Base-by-base conservation (phyloP, 331 rosid species). In the Malus hybrid region DNA sequence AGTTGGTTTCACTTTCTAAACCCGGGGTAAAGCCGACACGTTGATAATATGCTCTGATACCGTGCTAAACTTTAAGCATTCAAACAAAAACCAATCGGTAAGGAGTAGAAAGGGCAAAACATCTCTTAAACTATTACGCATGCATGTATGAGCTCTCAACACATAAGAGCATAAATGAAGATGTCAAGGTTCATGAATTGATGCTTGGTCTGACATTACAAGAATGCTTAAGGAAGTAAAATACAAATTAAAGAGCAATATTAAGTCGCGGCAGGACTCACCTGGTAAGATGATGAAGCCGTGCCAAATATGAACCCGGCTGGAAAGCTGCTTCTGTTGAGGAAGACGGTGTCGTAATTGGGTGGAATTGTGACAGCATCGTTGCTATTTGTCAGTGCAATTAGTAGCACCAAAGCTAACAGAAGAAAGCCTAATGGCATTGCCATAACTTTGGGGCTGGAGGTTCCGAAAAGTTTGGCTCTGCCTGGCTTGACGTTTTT, bases 201-300 rank as follows among this genome's bases (percentile, higher is more conserved):
- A 44, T 44, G 15, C 15, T 44, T 10, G 50, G 50, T 44, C 50
- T 44, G 50, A 44, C 14, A 44, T 44, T 44, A 44, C 50, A 44
- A 10, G 61, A 9, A 55, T 19, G 12, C 61, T 55, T 7, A 55
- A 44, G 14, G 50, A 44, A 44, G 50, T 44, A 44, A 44, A 44
- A 10, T 44, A 55, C 61, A 18, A 20, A 15, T 55, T 55, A 18
- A 55, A 19, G 22, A 55, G n/a, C 10, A 20, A 55, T 11, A n/a
- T 56, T 15, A 11, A 36, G 28, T 46, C 12, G 39, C 54, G 6
- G 14, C 14, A 20, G 8, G 10, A 36, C 16, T 39, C 39, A 75
- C 83, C 80, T 80, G 80, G 22, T 75, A 80, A 52, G 83, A 18
- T 1, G 83, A 18, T 5, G 83, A 80, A 70, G 80, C 83, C 13